Conservation (phyloP, 148 eudicot genomes). For the Camellia lanceoleosa region DNA sequence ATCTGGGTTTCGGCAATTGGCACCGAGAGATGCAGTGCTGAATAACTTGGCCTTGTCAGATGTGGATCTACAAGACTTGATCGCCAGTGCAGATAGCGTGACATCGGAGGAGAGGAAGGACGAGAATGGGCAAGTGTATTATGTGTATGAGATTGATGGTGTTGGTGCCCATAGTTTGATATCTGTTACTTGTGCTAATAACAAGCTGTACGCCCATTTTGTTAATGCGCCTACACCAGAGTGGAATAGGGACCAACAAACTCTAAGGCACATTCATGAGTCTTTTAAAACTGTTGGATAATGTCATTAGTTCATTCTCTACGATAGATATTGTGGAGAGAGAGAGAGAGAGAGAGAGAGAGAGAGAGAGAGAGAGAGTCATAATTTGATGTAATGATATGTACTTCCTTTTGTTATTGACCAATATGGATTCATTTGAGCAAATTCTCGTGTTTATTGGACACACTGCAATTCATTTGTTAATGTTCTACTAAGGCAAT, state of each 20-base stretch:
- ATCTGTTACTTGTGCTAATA: conserved; percentile 74
- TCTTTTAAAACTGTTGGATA: conserved; percentile 68
- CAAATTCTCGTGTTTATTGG: no score
- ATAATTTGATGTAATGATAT: no score
- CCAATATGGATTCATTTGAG: no score
- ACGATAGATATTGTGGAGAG: no score
- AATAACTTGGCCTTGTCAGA: conserved; percentile 81
- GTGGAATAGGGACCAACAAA: conserved; percentile 77
- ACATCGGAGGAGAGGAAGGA: conserved; percentile 59
- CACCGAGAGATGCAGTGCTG: conserved; percentile 64
- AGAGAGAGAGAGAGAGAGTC: no score
- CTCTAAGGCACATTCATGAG: conserved; percentile 69
- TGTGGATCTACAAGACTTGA: conserved; percentile 64
- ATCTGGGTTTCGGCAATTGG: conserved; percentile 60
- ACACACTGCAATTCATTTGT: no score
- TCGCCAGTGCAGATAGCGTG: conserved; percentile 56
- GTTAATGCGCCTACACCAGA: conserved; percentile 79
- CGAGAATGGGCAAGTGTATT: conserved; percentile 76
- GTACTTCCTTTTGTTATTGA: no score
- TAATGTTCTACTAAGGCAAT: no score
- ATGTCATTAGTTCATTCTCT: background rate
- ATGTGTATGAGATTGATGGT: conserved; percentile 74
- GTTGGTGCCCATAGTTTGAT: conserved; percentile 68
- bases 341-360: no score
- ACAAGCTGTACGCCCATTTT: conserved; percentile 88